Percentiles rank a stretch among this genome's conserved stretches.
Conservation (phyloP, 2,329 filamentous ascomycete species). For the Colletotrichum higginsianum region DNA sequence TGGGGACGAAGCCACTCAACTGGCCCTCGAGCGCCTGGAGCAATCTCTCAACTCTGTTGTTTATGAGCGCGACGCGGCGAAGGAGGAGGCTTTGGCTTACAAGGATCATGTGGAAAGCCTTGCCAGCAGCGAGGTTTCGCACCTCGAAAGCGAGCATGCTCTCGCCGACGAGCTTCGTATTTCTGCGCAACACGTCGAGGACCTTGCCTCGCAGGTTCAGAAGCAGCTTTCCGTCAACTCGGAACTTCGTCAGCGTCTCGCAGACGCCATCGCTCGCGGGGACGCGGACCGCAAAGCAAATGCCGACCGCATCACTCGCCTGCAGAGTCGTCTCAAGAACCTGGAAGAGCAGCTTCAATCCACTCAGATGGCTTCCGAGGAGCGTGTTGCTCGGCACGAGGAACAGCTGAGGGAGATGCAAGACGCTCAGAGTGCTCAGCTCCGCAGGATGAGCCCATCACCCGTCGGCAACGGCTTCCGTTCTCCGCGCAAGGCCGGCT, state of each 20-base stretch:
- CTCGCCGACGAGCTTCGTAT: slow-evolving; percentile 79
- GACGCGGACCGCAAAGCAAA: slow-evolving; percentile 87
- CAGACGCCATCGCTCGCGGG: slow-evolving; percentile 84
- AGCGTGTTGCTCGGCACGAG: slow-evolving; percentile 85
- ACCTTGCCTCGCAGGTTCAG: slow-evolving; percentile 83
- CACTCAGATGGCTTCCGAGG: slow-evolving; percentile 90
- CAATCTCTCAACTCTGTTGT: slow-evolving; percentile 78
- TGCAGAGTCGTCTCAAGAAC: slow-evolving; percentile 84
- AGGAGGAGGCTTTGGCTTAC: slow-evolving; percentile 74
- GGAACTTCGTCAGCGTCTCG: slow-evolving; percentile 81
- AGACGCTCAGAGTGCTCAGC: slow-evolving; percentile 82
- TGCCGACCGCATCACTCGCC: slow-evolving; percentile 83
- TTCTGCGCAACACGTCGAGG: slow-evolving; percentile 83
- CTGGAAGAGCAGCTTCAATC: slow-evolving; percentile 88
- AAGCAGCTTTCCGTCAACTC: slow-evolving; percentile 85
- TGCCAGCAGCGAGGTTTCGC: slow-evolving; percentile 68
- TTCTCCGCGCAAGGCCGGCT: slow-evolving; percentile 52
- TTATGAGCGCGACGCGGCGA: slow-evolving; percentile 80
- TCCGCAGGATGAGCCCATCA: slow-evolving; percentile 78
- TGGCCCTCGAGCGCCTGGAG: slow-evolving; percentile 77
- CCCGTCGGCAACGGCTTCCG: slow-evolving; percentile 47
- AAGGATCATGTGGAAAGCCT: slow-evolving; percentile 73
- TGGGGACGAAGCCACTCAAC: slow-evolving; percentile 71
- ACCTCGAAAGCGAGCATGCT: slow-evolving; percentile 72
- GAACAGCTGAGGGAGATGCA: slow-evolving; percentile 84